Evolutionary conservation across 1,284 basidiomycete species (phyloP).

Genomic region (Puccinia coronata): DNA sequence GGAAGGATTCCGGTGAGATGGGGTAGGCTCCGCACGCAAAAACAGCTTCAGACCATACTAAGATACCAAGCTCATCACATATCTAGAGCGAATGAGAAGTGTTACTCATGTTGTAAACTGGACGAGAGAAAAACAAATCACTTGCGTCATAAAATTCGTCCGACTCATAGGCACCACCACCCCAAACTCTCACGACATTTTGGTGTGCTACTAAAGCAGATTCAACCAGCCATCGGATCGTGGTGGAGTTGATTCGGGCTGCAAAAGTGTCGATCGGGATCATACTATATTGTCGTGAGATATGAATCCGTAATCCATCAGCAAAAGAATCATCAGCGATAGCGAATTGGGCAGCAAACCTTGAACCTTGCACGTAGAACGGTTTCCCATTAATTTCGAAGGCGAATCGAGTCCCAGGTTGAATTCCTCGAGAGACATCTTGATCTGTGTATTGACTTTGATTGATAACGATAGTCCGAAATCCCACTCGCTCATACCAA

Average conservation of each 20-base stretch:
- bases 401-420: conserved; percentile 53
- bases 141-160: conserved; percentile 51
- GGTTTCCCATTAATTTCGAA: conserved; percentile 53
- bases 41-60: conserved; percentile 67
- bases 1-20: conserved; percentile 60
- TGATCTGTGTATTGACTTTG: conserved; percentile 50
- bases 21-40: conserved; percentile 49
- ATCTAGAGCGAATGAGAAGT: conserved; percentile 63
- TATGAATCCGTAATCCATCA: no score
- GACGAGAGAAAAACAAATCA: conserved; percentile 48
- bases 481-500: conserved; percentile 52
- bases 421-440: conserved; percentile 50
- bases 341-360: no score
- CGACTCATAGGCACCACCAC: conserved; percentile 54
- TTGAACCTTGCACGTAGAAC: conserved; percentile 54
- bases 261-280: conserved; percentile 46
- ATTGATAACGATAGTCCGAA: conserved; percentile 54
- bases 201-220: conserved; percentile 51
- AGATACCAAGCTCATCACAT: conserved; percentile 68
- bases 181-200: conserved; percentile 55
- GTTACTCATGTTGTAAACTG: no score
- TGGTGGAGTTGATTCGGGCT: conserved; percentile 38
- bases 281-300: conserved; percentile 16
- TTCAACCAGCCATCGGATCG: conserved; percentile 53
- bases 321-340: no score